A percentile compares a stretch with the other conserved stretches of the same genome.
These are phyloP conservation scores for Cyclostephanos invisitatus DNA, from an alignment of 108 stramenopile species.

Conservation along the genomic window DNA sequence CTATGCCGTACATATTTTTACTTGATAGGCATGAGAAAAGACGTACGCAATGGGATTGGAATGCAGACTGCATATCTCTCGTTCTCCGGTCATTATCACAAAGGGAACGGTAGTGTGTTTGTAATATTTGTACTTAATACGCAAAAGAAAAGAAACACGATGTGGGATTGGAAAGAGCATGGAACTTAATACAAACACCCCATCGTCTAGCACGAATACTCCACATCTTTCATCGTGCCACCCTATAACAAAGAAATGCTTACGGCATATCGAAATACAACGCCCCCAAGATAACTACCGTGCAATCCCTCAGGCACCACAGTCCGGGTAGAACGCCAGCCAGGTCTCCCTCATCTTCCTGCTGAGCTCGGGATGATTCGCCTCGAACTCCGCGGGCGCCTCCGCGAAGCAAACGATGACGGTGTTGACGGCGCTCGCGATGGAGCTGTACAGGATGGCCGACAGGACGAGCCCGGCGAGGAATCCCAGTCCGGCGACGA, in stretches of 20 bases:
- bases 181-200: too few species aligned
- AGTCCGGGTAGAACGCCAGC: conserved; percentile 48
- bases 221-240: not conserved
- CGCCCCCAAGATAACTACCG: not conserved
- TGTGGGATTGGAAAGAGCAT: too few species aligned
- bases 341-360: conserved; percentile 71
- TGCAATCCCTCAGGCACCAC: conserved; percentile 34
- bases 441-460: conserved; percentile 61
- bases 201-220: not conserved
- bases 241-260: not conserved
- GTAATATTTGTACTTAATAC: too few species aligned
- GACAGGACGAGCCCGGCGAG: conserved; percentile 70
- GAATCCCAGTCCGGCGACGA: conserved; percentile 57
- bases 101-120: too few species aligned
- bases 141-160: too few species aligned
- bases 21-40: too few species aligned
- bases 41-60: too few species aligned
- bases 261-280: not conserved
- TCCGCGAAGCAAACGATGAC: conserved; percentile 91
- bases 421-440: conserved; percentile 83
- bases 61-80: too few species aligned
- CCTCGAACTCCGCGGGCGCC: conserved; percentile 77
- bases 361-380: conserved; percentile 82
- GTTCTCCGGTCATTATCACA: too few species aligned
- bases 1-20: too few species aligned